Evolutionary conservation across 495 filamentous ascomycete species (phyloP), one percentile per base, ranked within the genome.

Genomic region (Hyaloscypha hepaticicola): DNA sequence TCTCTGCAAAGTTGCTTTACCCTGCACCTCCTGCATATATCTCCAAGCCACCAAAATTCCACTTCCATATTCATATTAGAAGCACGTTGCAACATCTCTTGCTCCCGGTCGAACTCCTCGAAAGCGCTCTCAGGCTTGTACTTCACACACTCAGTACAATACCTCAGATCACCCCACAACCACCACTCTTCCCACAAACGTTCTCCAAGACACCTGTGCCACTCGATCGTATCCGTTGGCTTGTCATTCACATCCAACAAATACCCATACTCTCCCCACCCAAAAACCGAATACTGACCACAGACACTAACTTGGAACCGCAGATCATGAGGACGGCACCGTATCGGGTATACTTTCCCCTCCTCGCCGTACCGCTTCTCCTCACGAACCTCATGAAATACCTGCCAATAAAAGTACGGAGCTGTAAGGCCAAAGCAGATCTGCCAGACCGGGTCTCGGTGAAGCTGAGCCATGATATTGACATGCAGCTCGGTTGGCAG

Each of bases 401-500:
- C 75, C 11, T 70, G 66, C 50, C 50, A 25, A 72, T 83, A 81
- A 64, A 82, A 79, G 63, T 78, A 74, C 53, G 62, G 69, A 75
- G 73, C 78, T 11, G 83, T 81, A 24, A 85, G 71, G 14, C 79
- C 79, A 16, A 88, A 77, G 63, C 78, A 79, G 58, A 81, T 79
- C 72, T 77, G 76, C 69, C 84, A 81, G 65, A 82, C 80, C 22
- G 80, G 77, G 64, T 81, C 77, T 8, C 9, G 50, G 50, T 26
- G 19, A 27, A 87, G 76, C 67, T 78, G 77, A 62, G 79, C 75
- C 61, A 80, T 74, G 63, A 88, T 77, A 55, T 78, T 73, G 53
- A 77, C 74, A 63, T 85, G 84, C 7, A 88, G 66, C 69, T 88
- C 85, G 0, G 78, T 68, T n/a, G 85, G 84, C 16, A 88, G 78